A percentile compares a stretch with the other conserved stretches of the same genome.
These are phyloP conservation scores for Podosphaera fusca DNA, from an alignment of 2,329 filamentous ascomycete genomes.

Conservation along the genomic window DNA sequence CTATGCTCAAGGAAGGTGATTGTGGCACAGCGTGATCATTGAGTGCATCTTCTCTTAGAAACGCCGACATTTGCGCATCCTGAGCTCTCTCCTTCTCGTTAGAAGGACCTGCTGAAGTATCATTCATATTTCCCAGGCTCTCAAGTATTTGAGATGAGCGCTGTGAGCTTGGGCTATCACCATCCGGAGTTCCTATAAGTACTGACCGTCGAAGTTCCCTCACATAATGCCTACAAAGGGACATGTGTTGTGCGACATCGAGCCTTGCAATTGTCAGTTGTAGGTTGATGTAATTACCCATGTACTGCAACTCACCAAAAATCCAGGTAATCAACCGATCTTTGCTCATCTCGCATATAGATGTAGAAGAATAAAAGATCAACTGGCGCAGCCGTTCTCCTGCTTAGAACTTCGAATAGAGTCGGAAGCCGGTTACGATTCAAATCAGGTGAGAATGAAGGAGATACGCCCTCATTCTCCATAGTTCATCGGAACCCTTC, in stretches of 20 bases:
- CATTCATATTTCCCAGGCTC: constrained; percentile 41
- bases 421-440: constrained; percentile 72
- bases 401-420: constrained; percentile 83
- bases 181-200: constrained; percentile 75
- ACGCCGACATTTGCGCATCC: constrained; percentile 79
- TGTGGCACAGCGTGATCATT: constrained; percentile 30
- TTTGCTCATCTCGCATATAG: constrained; percentile 96
- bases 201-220: constrained; percentile 84
- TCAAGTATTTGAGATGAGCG: constrained; percentile 65
- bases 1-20: constrained; percentile 4
- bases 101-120: constrained; percentile 33
- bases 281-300: background rate
- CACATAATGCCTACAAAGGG: constrained; percentile 88
- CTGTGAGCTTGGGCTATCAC: constrained; percentile 56
- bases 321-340: constrained; percentile 91
- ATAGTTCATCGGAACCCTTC: background rate
- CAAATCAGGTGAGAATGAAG: constrained; percentile 34
- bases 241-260: constrained; percentile 98
- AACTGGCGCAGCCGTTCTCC: constrained; percentile 82
- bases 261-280: constrained; percentile 37
- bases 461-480: constrained; percentile 16
- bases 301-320: constrained; percentile 51
- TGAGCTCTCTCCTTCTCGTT: constrained; percentile 49
- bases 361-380: constrained; percentile 99
- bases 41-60: constrained; percentile 45